Evolutionary conservation across 1,139 yeast genomes (phyloP).

Genomic region (Maudiozyma humilis): DNA sequence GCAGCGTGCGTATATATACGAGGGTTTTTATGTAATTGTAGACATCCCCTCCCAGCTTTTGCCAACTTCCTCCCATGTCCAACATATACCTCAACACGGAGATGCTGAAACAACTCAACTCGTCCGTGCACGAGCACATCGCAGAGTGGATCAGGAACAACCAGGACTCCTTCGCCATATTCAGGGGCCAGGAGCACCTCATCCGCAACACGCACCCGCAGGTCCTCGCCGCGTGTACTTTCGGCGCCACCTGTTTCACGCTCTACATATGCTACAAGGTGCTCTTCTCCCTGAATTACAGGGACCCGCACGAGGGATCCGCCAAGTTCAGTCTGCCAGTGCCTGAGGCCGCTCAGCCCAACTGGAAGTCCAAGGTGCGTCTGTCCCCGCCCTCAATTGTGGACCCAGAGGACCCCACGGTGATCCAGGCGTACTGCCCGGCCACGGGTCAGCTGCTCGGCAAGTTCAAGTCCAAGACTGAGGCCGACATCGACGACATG

Average conservation of each 20-base stretch:
- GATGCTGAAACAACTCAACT: conserved; percentile 24
- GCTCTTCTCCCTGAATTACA: conserved; percentile 6
- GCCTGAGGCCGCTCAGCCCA: conserved; percentile 81
- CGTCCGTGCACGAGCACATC: conserved; percentile 23
- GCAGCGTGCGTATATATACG: no score
- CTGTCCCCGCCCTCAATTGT: conserved; percentile 43
- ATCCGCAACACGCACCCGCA: conserved; percentile 11
- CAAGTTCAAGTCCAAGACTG: conserved; percentile 51
- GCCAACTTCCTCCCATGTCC: conserved; percentile 2
- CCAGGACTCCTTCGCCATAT: conserved; percentile 9
- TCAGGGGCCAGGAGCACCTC: conserved; percentile 11
- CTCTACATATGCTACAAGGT: conserved; percentile 16
- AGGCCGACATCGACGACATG: conserved; percentile 59
- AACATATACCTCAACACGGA: conserved; percentile 14
- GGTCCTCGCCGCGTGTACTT: conserved; percentile 15
- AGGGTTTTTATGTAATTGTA: no score
- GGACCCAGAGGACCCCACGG: conserved; percentile 48
- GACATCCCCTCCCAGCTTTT: no score
- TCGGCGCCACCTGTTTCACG: conserved; percentile 16
- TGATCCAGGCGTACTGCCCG: conserved; percentile 83
- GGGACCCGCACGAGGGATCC: conserved; percentile 12
- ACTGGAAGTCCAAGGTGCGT: conserved; percentile 79
- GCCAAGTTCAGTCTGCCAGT: conserved; percentile 47
- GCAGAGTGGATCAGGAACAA: conserved; percentile 17
- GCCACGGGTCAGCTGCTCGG: conserved; percentile 91